phyloP scores from a whole-genome alignment of 352 stramenopile genomes.

The Globisporangium irregulare region DNA sequence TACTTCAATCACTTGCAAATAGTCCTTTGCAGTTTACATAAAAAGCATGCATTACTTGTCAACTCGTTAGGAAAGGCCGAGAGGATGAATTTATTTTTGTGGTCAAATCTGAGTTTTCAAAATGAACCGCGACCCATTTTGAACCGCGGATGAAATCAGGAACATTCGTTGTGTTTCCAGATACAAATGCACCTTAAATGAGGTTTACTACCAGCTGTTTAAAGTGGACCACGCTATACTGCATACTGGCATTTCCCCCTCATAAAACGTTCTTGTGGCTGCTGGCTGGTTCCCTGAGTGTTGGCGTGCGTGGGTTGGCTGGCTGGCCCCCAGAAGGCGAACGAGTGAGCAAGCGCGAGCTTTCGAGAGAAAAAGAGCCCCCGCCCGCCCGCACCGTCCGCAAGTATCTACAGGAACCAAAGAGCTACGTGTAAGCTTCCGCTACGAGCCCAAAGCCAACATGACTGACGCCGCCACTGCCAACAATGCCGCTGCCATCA shows the following conservation, averaged over 20 bases:
- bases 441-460: background rate
- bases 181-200: background rate
- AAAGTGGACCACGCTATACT: background rate
- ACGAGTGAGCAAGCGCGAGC: background rate
- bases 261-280: constrained; percentile 14
- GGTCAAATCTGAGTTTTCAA: background rate
- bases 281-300: constrained; percentile 4
- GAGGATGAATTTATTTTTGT: background rate
- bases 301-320: background rate
- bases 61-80: background rate
- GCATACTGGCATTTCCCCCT: background rate
- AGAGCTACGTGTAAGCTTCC: background rate
- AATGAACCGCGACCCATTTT: background rate
- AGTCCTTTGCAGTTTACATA: background rate
- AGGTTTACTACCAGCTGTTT: too few relatives aligned
- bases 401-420: background rate
- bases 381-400: background rate
- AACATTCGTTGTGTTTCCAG: background rate
- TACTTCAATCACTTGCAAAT: background rate
- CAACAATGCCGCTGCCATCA: constrained; percentile 17
- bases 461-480: constrained; percentile 5
- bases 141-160: background rate
- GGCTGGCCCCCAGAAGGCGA: constrained; percentile 7
- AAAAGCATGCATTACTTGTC: background rate
- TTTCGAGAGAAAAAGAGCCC: background rate